A percentile compares a stretch with the other conserved stretches of the same genome.
phyloP scores from a whole-genome alignment of 2,329 filamentous ascomycete genomes.

The Fusarium metavorans region DNA sequence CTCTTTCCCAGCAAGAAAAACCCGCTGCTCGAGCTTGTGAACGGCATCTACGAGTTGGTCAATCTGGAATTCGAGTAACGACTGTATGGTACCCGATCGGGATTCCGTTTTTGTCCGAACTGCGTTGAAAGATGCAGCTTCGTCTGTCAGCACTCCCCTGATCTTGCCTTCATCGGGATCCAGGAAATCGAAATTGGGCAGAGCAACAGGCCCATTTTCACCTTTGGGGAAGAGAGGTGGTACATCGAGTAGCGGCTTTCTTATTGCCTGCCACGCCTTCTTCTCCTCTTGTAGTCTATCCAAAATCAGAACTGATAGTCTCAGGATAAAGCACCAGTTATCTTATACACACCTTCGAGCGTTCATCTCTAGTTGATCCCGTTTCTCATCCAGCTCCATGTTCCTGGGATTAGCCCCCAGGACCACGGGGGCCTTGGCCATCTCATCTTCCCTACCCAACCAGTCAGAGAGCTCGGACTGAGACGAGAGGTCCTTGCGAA shows the following conservation, averaged over 20 bases:
- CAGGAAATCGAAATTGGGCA: conserved; percentile 72
- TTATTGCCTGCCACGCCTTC: conserved; percentile 82
- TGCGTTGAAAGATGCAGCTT: conserved; percentile 57
- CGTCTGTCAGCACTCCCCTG: conserved; percentile 66
- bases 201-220: conserved; percentile 43
- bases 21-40: conserved; percentile 85
- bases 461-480: conserved; percentile 91
- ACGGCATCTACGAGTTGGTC: conserved; percentile 88
- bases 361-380: conserved; percentile 83
- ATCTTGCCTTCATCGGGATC: conserved; percentile 76
- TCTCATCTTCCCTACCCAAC: conserved; percentile 79
- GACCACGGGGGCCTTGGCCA: conserved; percentile 66
- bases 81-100: conserved; percentile 60
- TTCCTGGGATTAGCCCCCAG: conserved; percentile 93
- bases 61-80: conserved; percentile 79
- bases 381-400: conserved; percentile 82
- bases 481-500: conserved; percentile 86
- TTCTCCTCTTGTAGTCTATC: conserved; percentile 85
- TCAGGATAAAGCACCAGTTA: background rate
- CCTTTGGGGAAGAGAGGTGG: conserved; percentile 60
- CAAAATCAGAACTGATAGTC: conserved; percentile 3
- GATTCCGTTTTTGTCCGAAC: conserved; percentile 59
- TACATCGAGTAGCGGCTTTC: conserved; percentile 71
- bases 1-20: conserved; percentile 78
- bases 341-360: conserved; percentile 78